Base-by-base conservation (phyloP, 202 grass and related monocot species). In the Eragrostis tef region DNA sequence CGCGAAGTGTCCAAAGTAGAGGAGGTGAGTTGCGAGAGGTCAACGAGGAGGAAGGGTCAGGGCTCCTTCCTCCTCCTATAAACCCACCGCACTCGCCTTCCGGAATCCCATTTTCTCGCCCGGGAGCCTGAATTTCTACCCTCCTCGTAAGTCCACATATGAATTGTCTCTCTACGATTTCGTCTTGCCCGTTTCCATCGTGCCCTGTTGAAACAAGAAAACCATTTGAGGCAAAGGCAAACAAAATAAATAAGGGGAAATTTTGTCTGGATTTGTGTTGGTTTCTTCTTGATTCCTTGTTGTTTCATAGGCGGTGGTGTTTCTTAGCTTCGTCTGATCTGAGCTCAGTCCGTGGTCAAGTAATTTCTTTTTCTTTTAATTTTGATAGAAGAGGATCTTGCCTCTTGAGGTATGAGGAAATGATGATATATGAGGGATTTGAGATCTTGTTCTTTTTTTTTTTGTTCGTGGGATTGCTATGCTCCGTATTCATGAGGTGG, bases 61-160 rank as follows among this genome's bases (percentile, higher is more conserved):
- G 10, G 21, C 39, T 49, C 59, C 67, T 85, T 50, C 57, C 66
- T 78, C 70, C 64, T 63, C 62, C 69, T 81, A 86, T 81, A 81
- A 81, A 75, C 42, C 69, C 61, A 70, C 10, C 19, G 3, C 61
- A 20, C 29, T 70, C 20, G 64, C 54, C 64, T 0, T 63, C 54
- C 54, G 2, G 1, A 49, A 15, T 82, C 63, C 85, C 44, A 71
- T 82, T 87, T 87, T 77, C 46, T 81, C 34, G 45, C 54, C 31
- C 34, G 12, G 79, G 64, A 64, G 71, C 72, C 44, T 12, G 54
- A 71, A 77, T 56, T 63, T 22, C 44, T 22, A 46, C 72, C 64
- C 16, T 56, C 16, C 69, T 25, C 14, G 84, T 87, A 71, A 87
- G 79, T 77, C 21, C 64, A n/a, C 39, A 44, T 53, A 36, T 42